phyloP scores from a whole-genome alignment of 1,284 basidiomycete species.

The Macrocystidia cucumis region DNA sequence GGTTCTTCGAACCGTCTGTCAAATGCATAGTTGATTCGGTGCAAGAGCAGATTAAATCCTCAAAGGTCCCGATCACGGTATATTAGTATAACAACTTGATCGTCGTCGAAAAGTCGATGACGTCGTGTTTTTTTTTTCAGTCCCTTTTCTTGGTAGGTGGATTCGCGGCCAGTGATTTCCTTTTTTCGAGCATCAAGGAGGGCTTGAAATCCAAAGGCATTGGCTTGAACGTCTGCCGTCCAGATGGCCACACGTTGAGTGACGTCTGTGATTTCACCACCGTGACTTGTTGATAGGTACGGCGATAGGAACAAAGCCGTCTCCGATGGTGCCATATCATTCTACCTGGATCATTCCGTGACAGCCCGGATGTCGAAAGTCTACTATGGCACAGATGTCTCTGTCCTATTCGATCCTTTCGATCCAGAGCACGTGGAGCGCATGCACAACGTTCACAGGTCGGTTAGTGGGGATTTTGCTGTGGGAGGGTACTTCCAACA shows the following conservation, averaged over 20 bases:
- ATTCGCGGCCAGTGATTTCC: constrained; percentile 35
- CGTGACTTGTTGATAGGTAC: neutral
- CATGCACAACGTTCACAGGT: neutral
- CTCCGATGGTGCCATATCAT: constrained; percentile 47
- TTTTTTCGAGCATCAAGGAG: constrained; percentile 24
- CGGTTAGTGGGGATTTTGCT: constrained; percentile 3
- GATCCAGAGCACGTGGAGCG: constrained; percentile 28
- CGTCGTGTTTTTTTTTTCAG: constrained; percentile 13
- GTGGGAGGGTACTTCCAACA: constrained; percentile 14
- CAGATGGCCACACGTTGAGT: constrained; percentile 29
- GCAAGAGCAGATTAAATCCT: no score
- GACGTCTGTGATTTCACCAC: constrained; percentile 9
- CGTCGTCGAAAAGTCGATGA: no score
- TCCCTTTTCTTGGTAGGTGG: constrained; percentile 36
- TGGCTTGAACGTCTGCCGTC: constrained; percentile 22
- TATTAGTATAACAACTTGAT: no score
- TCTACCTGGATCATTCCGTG: constrained; percentile 42
- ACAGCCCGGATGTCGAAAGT: constrained; percentile 34
- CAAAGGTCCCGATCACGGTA: no score
- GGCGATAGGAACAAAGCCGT: constrained; percentile 44
- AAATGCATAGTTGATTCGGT: constrained; percentile 19
- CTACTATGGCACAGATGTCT: constrained; percentile 32
- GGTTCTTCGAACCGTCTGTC: constrained; percentile 25
- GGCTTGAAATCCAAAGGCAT: constrained; percentile 15
- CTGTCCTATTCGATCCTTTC: constrained; percentile 17